A percentile compares a stretch with the other conserved stretches of the same genome.
Conservation (phyloP, 73 alveolate species). For the Uronychia binucleata region DNA sequence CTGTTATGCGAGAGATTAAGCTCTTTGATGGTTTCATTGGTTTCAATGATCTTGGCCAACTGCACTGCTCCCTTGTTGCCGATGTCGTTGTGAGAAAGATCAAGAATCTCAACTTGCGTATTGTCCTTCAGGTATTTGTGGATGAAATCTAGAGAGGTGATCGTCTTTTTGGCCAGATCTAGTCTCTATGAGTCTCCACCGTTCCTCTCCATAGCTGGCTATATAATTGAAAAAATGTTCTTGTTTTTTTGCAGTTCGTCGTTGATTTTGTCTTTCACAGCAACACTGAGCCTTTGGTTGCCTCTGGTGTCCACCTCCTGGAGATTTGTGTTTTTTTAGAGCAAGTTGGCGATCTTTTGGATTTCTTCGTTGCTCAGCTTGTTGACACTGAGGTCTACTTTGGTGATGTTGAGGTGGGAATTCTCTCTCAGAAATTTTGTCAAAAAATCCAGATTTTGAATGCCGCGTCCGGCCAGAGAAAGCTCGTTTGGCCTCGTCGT, state of each 20-base stretch:
- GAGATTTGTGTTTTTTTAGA: background rate
- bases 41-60: background rate
- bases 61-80: conserved; percentile 3
- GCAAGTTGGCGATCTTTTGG: background rate
- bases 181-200: background rate
- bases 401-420: conserved; percentile 11
- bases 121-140: conserved; percentile 13
- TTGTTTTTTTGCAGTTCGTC: background rate
- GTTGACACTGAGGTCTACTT: conserved; percentile 4
- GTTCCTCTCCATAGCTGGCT: background rate
- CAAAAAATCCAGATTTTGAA: conserved; percentile 11
- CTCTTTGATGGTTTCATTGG: background rate
- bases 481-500: background rate
- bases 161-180: background rate
- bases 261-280: background rate
- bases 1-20: conserved; percentile 4
- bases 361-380: conserved; percentile 1
- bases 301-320: conserved; percentile 3
- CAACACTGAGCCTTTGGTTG: background rate
- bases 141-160: conserved; percentile 8
- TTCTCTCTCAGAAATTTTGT: conserved; percentile 28
- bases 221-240: background rate
- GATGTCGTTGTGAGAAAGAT: conserved; percentile 13
- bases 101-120: background rate
- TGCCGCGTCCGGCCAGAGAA: conserved; percentile 17